These are phyloP conservation scores for Trifolium subterraneum DNA, from an alignment of 306 rosid species.

Conservation along the genomic window DNA sequence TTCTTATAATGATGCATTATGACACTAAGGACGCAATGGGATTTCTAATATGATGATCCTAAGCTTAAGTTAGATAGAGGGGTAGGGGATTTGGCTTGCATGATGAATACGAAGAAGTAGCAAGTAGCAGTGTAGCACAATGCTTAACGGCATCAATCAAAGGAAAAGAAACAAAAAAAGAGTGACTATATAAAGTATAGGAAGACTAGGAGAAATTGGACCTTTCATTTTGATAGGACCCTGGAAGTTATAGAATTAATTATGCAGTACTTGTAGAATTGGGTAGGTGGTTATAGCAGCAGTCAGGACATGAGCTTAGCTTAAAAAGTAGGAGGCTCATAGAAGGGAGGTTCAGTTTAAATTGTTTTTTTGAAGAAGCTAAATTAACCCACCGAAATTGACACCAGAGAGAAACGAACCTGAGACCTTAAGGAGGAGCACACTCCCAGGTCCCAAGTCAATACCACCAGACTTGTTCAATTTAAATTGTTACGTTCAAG, in stretches of 20 bases:
- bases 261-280: background rate
- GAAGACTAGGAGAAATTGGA: constrained; percentile 33
- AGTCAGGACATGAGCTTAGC: background rate
- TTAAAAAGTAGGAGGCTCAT: background rate
- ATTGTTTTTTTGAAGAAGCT: no score
- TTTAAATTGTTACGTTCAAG: no score
- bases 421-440: no score
- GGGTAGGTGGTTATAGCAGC: background rate
- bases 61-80: constrained; percentile 7
- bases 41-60: background rate
- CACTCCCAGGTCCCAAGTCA: no score
- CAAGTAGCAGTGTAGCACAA: background rate
- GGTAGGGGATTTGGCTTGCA: constrained; percentile 2
- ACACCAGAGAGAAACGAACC: no score
- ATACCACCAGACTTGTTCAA: no score
- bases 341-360: background rate
- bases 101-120: background rate
- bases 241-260: background rate
- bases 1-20: background rate
- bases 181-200: background rate
- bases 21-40: background rate
- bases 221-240: background rate
- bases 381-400: no score
- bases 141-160: constrained; percentile 5
- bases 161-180: constrained; percentile 8